Conservation (phyloP, 2,329 filamentous ascomycete genomes). For the Microsporum canis region DNA sequence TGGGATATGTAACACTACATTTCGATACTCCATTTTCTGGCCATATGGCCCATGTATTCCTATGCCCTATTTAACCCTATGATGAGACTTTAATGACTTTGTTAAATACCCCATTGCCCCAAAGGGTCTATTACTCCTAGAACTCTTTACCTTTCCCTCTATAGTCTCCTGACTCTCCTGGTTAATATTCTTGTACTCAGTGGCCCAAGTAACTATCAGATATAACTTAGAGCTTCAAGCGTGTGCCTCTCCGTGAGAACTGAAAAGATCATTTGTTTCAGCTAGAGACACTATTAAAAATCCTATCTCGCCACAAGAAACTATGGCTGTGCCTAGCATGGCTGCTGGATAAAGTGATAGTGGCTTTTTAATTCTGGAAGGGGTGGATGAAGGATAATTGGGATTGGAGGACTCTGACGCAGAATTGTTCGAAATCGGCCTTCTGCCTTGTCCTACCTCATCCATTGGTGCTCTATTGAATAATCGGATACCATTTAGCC, state of each 20-base stretch:
- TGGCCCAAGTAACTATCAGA: slow-evolving; percentile 4
- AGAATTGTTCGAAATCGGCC: not conserved
- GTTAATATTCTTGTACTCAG: not conserved
- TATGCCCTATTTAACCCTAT: not conserved
- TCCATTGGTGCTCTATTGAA: no score
- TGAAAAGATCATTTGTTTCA: slow-evolving; percentile 28
- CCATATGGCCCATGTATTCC: not conserved
- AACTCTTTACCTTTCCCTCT: not conserved
- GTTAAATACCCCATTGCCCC: slow-evolving; percentile 18
- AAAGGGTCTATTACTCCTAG: not conserved
- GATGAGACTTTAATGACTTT: not conserved
- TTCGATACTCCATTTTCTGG: not conserved
- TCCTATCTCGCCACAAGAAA: slow-evolving; percentile 67
- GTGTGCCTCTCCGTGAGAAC: no score
- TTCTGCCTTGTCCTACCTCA: not conserved
- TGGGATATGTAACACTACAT: not conserved
- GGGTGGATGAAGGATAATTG: not conserved
- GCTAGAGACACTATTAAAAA: slow-evolving; percentile 63
- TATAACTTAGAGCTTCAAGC: not conserved
- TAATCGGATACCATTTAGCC: not conserved
- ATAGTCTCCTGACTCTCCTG: not conserved
- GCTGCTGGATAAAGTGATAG: slow-evolving; percentile 55
- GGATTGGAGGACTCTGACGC: not conserved
- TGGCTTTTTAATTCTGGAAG: slow-evolving; percentile 34
- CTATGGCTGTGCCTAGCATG: slow-evolving; percentile 59